Percentiles rank a stretch among this genome's conserved stretches.
Conservation (phyloP, 805 yeast genomes). For the Kuraishia ogatae region DNA sequence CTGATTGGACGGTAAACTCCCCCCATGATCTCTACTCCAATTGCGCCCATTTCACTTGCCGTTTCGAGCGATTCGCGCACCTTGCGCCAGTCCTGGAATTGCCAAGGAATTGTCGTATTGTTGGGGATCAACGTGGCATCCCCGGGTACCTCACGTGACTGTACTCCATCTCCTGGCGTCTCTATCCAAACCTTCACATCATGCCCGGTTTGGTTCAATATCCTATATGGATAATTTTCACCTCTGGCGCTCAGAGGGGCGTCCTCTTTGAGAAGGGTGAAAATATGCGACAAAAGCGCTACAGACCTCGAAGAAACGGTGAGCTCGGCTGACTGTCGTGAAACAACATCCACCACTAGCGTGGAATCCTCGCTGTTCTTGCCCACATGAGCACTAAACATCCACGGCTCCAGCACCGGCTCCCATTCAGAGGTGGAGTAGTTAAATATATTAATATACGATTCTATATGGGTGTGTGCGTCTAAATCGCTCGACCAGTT, state of each 20-base stretch:
- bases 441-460: conserved; percentile 71
- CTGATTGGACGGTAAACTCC: conserved; percentile 46
- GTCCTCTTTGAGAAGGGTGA: conserved; percentile 46
- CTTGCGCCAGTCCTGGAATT: conserved; percentile 89
- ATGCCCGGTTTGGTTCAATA: conserved; percentile 79
- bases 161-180: conserved; percentile 14
- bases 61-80: conserved; percentile 74
- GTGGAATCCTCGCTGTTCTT: conserved; percentile 36
- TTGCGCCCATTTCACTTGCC: conserved; percentile 47
- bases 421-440: conserved; percentile 93
- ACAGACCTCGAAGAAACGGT: conserved; percentile 77
- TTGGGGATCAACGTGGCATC: conserved; percentile 29
- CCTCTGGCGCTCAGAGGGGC: conserved; percentile 57
- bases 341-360: conserved; percentile 57
- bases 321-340: conserved; percentile 69
- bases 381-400: conserved; percentile 62
- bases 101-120: conserved; percentile 62
- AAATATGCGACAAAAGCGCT: conserved; percentile 65
- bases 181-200: conserved; percentile 82
- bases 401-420: conserved; percentile 86
- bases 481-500: conserved; percentile 86
- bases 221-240: conserved; percentile 71
- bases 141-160: conserved; percentile 4
- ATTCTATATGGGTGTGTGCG: conserved; percentile 55
- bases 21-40: conserved; percentile 55